Base-by-base conservation (phyloP, 2,329 filamentous ascomycete genomes). In the Allantophomopsis lycopodina region DNA sequence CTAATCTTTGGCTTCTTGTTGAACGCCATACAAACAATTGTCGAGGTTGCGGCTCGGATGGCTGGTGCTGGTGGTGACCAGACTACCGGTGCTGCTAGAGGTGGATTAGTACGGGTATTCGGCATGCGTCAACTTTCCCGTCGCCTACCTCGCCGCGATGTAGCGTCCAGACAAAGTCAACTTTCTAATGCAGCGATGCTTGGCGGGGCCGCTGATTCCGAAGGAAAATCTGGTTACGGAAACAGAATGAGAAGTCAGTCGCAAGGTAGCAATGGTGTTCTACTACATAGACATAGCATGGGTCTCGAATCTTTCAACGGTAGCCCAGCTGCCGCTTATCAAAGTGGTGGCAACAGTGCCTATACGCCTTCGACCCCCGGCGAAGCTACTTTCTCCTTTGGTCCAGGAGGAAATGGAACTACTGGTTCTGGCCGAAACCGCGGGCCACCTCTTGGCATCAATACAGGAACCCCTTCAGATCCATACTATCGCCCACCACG, bases 1-100 rank as follows among this genome's bases (percentile, higher is more conserved):
- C 63, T 98, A 16, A 69, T 94, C 3, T 84, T 96, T 50, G 89
- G 86, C 2, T 98, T 96, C 63, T 84, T 95, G 57, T 66, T 98
- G 40, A 94, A 94, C 55, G 83, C 91, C 1, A 57, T 94, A 6
- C 87, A 94, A 56, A 95, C 89, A 0, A 70, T 94, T 33, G 73
- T 95, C 32, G 91, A 98, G 59, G 86, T 98, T 7, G 66, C 79
- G 37, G 87, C 88, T 18, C 75, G 89, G 39, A 67, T 91, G 52
- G 72, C 83, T 18, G 89, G 89, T 31, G 88, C 83, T 23, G 91
- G 87, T 37, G 81, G 79, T 16, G 82, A 89, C 48, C 76, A 81
- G 48, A 66, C 69, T 39, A 66, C 69, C 38, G 79, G 79, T 32
- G 75, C 82, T 46, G 76, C 78, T 38, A 69, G 85, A 55, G 89